These are phyloP conservation scores for Citrus unshiu DNA, from an alignment of 345 rosid genomes.

Conservation along the genomic window DNA sequence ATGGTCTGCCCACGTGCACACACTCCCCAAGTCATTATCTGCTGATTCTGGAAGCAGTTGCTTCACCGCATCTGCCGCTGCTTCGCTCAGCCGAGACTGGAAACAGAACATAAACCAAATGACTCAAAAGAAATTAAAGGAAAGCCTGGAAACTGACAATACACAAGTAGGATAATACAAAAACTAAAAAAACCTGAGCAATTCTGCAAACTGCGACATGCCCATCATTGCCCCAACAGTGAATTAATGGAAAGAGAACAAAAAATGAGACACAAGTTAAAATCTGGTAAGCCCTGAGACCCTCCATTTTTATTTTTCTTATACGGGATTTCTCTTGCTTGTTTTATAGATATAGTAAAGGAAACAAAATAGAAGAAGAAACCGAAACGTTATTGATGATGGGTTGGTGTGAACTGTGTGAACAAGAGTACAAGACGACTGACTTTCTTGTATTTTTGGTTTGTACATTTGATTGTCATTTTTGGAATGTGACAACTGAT, in stretches of 20 bases:
- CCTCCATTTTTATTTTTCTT: slow-evolving; percentile 6
- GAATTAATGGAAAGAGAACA: slow-evolving; percentile 21
- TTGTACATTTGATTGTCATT: neutral
- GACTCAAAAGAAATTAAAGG: neutral
- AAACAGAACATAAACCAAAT: neutral
- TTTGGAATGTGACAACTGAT: neutral
- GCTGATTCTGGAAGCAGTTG: slow-evolving; percentile 56
- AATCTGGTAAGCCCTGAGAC: slow-evolving; percentile 5
- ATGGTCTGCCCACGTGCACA: slow-evolving; percentile 72
- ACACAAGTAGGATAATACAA: neutral
- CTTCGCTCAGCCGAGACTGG: slow-evolving; percentile 55
- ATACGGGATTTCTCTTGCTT: neutral
- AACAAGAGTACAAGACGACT: neutral
- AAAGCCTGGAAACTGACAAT: neutral
- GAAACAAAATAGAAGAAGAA: neutral
- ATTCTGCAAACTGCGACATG: slow-evolving; percentile 60
- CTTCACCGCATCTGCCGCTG: slow-evolving; percentile 53
- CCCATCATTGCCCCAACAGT: slow-evolving; percentile 77
- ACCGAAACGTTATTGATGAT: neutral
- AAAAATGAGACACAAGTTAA: slow-evolving; percentile 13
- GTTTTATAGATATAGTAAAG: neutral
- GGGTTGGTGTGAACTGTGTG: neutral
- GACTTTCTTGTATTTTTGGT: too few relatives aligned
- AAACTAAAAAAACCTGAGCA: slow-evolving; percentile 48
- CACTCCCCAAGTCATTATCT: slow-evolving; percentile 54